Conservation (phyloP, 73 alveolate species). For the Paramecium sexaurelia region DNA sequence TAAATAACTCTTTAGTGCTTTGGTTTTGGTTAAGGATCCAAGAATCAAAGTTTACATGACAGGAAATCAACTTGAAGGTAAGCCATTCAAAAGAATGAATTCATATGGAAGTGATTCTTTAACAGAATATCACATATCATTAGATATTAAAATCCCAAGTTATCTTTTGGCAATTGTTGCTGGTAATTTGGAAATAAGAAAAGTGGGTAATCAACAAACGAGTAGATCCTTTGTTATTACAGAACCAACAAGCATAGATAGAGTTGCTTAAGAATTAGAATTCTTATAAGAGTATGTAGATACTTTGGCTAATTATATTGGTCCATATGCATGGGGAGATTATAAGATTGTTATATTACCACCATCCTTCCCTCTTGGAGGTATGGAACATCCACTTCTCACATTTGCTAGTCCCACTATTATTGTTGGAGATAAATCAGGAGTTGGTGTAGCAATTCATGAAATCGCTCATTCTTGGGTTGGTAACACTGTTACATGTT, state of each 20-base stretch:
- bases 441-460: constrained; percentile 90
- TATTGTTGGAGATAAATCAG: constrained; percentile 96
- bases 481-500: constrained; percentile 97
- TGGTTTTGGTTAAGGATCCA: constrained; percentile 52
- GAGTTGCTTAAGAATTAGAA: constrained; percentile 78
- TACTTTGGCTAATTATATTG: constrained; percentile 80
- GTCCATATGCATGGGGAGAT: constrained; percentile 96
- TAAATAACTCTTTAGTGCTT: constrained; percentile 79
- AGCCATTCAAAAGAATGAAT: not conserved
- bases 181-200: constrained; percentile 79
- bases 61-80: not conserved
- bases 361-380: constrained; percentile 97
- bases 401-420: constrained; percentile 97
- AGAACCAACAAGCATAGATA: constrained; percentile 80
- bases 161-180: constrained; percentile 91
- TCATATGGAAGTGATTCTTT: not conserved
- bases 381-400: constrained; percentile 99
- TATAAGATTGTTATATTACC: constrained; percentile 95
- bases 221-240: constrained; percentile 77
- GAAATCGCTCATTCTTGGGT: constrained; percentile 99
- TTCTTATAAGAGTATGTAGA: constrained; percentile 80
- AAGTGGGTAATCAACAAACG: constrained; percentile 68
- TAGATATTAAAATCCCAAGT: constrained; percentile 87
- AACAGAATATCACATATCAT: constrained; percentile 76
- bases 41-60: constrained; percentile 72